phyloP scores from a whole-genome alignment of 2,329 filamentous ascomycete genomes.

The Diatrype stigma region DNA sequence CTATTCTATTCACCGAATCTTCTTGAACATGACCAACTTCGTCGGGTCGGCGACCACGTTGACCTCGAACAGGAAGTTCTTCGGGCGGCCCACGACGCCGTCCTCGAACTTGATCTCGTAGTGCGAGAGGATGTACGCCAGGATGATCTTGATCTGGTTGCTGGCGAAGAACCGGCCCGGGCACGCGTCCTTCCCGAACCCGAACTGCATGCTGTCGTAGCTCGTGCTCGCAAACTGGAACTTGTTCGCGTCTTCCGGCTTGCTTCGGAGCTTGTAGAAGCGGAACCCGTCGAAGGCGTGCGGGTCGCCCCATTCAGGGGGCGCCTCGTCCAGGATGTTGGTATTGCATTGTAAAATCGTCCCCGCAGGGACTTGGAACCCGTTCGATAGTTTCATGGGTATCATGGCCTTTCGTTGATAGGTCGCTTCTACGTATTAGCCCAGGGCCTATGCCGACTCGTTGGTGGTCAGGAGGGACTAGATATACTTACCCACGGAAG shows the following conservation, averaged over 20 bases:
- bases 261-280: constrained; percentile 23
- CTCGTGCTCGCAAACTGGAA: constrained; percentile 31
- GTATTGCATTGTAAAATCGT: constrained; percentile 23
- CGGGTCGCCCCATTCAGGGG: constrained; percentile 20
- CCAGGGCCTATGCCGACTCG: background rate
- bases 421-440: constrained; percentile 16
- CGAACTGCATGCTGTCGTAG: constrained; percentile 32
- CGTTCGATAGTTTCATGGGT: constrained; percentile 28
- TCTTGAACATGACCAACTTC: constrained; percentile 22
- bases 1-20: constrained; percentile 11
- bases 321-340: constrained; percentile 23
- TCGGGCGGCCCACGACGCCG: constrained; percentile 16
- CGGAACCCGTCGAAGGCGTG: constrained; percentile 23
- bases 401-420: constrained; percentile 25
- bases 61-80: constrained; percentile 25
- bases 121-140: constrained; percentile 20
- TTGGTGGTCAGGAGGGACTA: background rate
- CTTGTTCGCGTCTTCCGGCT: constrained; percentile 18
- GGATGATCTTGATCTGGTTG: constrained; percentile 33
- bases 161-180: constrained; percentile 37
- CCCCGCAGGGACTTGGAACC: constrained; percentile 26
- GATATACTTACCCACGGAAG: constrained; percentile 21
- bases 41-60: constrained; percentile 24
- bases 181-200: constrained; percentile 35
- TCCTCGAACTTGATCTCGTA: constrained; percentile 24